Evolutionary conservation across 2,329 filamentous ascomycete genomes (phyloP).

Genomic region (Penicillium verrucosum): DNA sequence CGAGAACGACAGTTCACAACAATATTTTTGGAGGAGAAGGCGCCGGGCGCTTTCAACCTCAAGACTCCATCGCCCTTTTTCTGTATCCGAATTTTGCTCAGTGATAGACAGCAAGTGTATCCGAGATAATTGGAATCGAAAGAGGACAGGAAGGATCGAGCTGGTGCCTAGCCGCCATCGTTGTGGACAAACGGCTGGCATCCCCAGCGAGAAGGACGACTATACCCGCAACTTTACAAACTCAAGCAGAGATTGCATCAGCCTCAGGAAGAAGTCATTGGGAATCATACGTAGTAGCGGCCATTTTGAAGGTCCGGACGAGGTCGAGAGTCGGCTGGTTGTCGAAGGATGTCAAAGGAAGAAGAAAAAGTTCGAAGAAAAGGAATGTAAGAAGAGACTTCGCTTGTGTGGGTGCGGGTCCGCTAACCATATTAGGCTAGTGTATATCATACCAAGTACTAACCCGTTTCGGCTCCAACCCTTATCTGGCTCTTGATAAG

Average conservation of each 20-base stretch:
- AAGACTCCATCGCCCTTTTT: slow-evolving; percentile 69
- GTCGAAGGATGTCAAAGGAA: slow-evolving; percentile 35
- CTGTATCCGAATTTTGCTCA: slow-evolving; percentile 46
- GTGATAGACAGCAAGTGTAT: slow-evolving; percentile 22
- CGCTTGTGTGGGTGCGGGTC: slow-evolving; percentile 35
- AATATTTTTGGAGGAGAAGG: slow-evolving; percentile 77
- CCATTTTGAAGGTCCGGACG: slow-evolving; percentile 53
- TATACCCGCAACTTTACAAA: slow-evolving; percentile 63
- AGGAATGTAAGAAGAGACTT: slow-evolving; percentile 25
- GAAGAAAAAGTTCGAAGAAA: slow-evolving; percentile 23
- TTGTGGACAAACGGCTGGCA: slow-evolving; percentile 33
- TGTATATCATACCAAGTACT: not conserved
- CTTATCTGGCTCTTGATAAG: slow-evolving; percentile 19
- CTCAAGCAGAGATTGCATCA: slow-evolving; percentile 35
- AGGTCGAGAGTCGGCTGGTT: slow-evolving; percentile 41
- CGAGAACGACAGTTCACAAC: slow-evolving; percentile 50
- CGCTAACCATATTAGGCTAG: slow-evolving; percentile 20
- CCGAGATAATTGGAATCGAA: slow-evolving; percentile 27
- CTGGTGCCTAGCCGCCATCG: slow-evolving; percentile 56
- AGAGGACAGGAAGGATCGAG: slow-evolving; percentile 67
- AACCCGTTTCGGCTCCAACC: slow-evolving; percentile 1
- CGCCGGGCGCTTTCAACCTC: slow-evolving; percentile 62
- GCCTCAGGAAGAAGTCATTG: slow-evolving; percentile 34
- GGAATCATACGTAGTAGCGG: slow-evolving; percentile 60
- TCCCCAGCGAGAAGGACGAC: slow-evolving; percentile 80